Evolutionary conservation across 805 yeast genomes (phyloP).

Genomic region (Hanseniaspora singularis): DNA sequence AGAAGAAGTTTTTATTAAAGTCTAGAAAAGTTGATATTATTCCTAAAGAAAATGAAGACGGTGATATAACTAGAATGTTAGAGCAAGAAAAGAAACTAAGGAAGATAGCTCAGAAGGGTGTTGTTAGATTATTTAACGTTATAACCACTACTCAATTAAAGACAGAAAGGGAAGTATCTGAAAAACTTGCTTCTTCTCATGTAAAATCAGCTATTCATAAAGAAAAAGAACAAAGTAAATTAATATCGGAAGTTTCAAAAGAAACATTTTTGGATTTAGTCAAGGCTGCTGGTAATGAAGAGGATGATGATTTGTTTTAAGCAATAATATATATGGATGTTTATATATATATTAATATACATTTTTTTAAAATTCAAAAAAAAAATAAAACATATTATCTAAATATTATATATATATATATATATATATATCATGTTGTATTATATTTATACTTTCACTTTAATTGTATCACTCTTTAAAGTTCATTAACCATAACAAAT

Average conservation of each 20-base stretch:
- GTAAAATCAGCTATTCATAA: slow-evolving; percentile 26
- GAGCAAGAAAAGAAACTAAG: slow-evolving; percentile 60
- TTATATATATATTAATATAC: neutral
- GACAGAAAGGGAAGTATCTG: slow-evolving; percentile 40
- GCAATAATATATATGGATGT: too few species aligned
- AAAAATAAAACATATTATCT: too few species aligned
- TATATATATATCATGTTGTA: too few species aligned
- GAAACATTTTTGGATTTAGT: slow-evolving; percentile 83
- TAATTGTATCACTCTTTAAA: too few species aligned
- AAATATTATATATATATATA: too few species aligned
- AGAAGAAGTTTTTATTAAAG: slow-evolving; percentile 51
- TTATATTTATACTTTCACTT: too few species aligned
- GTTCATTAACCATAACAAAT: too few species aligned
- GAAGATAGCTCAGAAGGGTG: slow-evolving; percentile 81
- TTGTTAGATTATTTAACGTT: slow-evolving; percentile 72
- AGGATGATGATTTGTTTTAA: slow-evolving; percentile 13
- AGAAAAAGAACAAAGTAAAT: slow-evolving; percentile 40
- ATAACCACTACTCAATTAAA: slow-evolving; percentile 63
- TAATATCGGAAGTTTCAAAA: slow-evolving; percentile 70
- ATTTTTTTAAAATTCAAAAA: too few species aligned
- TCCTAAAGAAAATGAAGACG: slow-evolving; percentile 35
- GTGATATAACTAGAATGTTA: slow-evolving; percentile 38
- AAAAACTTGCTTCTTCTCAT: slow-evolving; percentile 30
- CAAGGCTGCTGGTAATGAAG: slow-evolving; percentile 53
- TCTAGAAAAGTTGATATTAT: slow-evolving; percentile 57